Evolutionary conservation across 768 basidiomycete genomes (phyloP), one percentile per base, ranked within the genome.

Genomic region (Arthromyces matolae): DNA sequence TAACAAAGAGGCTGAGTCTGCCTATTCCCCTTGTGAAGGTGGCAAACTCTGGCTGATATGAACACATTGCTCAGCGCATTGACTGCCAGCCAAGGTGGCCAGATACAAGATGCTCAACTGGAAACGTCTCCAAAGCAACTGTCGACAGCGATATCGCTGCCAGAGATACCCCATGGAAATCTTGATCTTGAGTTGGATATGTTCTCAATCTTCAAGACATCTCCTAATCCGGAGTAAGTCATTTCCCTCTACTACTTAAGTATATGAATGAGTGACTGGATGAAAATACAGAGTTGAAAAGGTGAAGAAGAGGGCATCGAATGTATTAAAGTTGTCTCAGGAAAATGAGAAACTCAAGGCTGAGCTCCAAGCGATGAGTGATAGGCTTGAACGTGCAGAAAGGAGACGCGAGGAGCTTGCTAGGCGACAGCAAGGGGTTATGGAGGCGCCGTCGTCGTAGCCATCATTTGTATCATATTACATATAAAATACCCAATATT

Each of bases 341-440:
- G 88, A 91, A 72, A 85, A 89, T 63, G 84, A 86, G 64, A 85
- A 82, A 64, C 70, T 91, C 51, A 82, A 84, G 65, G 83, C 77
- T 41, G 81, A 89, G 66, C 75, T 91, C 59, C 80, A 74, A 60
- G 84, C 80, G 41, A 84, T 90, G 83, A 74, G 78, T 16, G 85
- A 84, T 52, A 69, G 86, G 55, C 70, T 90, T 55, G 85, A 87
- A 67, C 83, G 83, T 12, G 84, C 83, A 16, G 88, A 89, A 66
- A 77, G 79, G 47, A 76, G 75, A 53, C 78, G 81, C 57, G 68
- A 69, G 53, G 72, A 74, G 56, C 65, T 78, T 45, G 64, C 64
- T 55, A 63, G 54, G 57, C 71, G 69, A 42, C 51, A 60, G 42
- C 56, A 53, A 48, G 31, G 39, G 42, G 44, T 45, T 4, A 51